Evolutionary conservation across 73 alveolate species (phyloP), one percentile per base, ranked within the genome.

Genomic region (Symbiodinium natans): DNA sequence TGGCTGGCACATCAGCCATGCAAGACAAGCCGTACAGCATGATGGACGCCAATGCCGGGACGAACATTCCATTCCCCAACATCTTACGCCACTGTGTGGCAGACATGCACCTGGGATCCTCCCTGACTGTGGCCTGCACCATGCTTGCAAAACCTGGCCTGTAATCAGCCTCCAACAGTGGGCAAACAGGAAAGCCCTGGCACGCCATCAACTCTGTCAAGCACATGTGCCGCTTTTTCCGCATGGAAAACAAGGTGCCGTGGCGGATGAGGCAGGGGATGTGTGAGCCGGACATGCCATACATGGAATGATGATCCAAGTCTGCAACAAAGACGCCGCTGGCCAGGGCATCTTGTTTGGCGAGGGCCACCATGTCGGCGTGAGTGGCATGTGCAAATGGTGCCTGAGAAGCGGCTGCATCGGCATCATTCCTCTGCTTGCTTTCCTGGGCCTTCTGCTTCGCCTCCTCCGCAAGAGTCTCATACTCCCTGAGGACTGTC

Each of bases 51-150:
- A 75, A 33, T 8, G 86, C 34, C 23, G 86, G 86, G 46, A 75
- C 86, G 46, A 75, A 75, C 86, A 75, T 75, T 9, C 48, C 86
- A 75, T 75, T 75, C 23, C 86, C 86, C 29, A 75, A 3, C 86
- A 75, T 17, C 46, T 75, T 75, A 46, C 9, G 46, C 33, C 33
- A 75, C 29, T 7, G 23, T 7, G 42, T 25, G 3, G 42, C 8
- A 6, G 41, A 33, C 86, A 75, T 33, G 46, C 34, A 41, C 7
- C 34, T 3, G n/a, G n/a, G n/a, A n/a, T n/a, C n/a, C n/a, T n/a
- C n/a, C n/a, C n/a, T n/a, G n/a, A n/a, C n/a, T n/a, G n/a, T n/a
- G n/a, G n/a, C n/a, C 46, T 75, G 29, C 11, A 75, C 29, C 48
- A 75, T 33, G 33, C 34, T 7, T 7, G 29, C 48, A 46, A 75